Evolutionary conservation across 371 early-diverging fungal species (phyloP), one percentile per base, ranked within the genome.

Genomic region (Rhizopus microsporus): DNA sequence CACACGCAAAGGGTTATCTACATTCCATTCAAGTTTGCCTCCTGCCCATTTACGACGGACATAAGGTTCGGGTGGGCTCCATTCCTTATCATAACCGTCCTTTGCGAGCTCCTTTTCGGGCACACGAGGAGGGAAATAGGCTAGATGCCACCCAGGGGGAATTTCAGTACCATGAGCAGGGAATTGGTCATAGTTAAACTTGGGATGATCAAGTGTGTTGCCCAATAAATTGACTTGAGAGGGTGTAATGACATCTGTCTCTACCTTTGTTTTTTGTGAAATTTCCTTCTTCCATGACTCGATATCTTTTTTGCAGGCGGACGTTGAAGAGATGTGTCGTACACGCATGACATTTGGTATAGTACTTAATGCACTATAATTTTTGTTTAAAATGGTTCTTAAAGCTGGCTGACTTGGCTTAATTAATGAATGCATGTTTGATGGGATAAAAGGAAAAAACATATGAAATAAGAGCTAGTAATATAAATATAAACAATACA

Each of bases 21-120:
- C 64, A 43, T 74, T 77, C 72, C 82, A 88, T 49, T 78, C 74
- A 7, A 92, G 73, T 17, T 76, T 75, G 5, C 90, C 93, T 33
- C 92, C 90, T 4, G 90, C 93, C 93, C 93, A 93, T 81, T 93
- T 87, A 12, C 93, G 84, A 49, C 82, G 82, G 37, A 67, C 43
- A 51, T 82, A 92, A 4, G 91, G 90, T 7, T 58, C 71, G 0
- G 93, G 92, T 4, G 93, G 93, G 0, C 80, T 72, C 65, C 86
- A 86, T 33, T 76, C 81, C 38, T 75, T 69, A 46, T 86, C 85
- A 66, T 88, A 91, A 1, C 94, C 93, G 65, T 93, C 94, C 6
- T 77, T 54, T 7, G 91, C 79, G 8, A 93, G 77, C 38, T 83
- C 76, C 7, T 47, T 50, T 63, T 92, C 92, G 30, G 79, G 77